These are phyloP conservation scores for Phytophthora parvispora DNA, from an alignment of 352 stramenopile species.

Conservation along the genomic window DNA sequence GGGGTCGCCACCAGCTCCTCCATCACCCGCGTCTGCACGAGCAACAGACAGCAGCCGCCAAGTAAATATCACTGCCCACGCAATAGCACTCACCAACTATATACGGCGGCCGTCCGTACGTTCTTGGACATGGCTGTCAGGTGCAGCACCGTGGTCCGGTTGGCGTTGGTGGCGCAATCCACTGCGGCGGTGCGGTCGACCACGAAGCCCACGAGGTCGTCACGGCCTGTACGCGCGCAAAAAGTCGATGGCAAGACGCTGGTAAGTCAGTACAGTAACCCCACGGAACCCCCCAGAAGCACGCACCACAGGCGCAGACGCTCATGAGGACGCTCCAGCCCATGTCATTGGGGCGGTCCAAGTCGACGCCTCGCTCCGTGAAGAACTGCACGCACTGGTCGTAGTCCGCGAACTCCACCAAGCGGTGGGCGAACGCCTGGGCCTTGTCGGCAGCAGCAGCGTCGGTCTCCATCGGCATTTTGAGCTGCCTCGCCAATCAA, in stretches of 20 bases:
- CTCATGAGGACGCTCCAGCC: conserved; percentile 89
- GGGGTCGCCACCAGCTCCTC: conserved; percentile 56
- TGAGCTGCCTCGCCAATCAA: conserved; percentile 16
- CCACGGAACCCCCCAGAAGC: too few species aligned
- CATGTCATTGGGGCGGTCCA: conserved; percentile 62
- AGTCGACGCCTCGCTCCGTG: conserved; percentile 63
- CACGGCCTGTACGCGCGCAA: too few species aligned
- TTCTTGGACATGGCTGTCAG: conserved; percentile 81
- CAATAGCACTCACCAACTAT: too few species aligned
- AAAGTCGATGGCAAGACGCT: conserved; percentile 6
- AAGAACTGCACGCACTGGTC: conserved; percentile 73
- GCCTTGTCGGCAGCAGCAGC: conserved; percentile 27
- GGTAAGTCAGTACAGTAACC: neutral
- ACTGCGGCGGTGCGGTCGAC: conserved; percentile 70
- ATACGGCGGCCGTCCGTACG: conserved; percentile 28
- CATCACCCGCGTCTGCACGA: conserved; percentile 62
- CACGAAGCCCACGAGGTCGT: conserved; percentile 68
- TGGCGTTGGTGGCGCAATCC: conserved; percentile 60
- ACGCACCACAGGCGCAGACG: conserved; percentile 73
- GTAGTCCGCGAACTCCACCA: conserved; percentile 80
- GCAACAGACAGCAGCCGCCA: neutral
- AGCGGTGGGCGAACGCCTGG: conserved; percentile 79
- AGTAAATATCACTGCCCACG: neutral
- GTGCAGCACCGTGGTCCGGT: conserved; percentile 83
- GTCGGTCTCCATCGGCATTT: conserved; percentile 6